A percentile compares a stretch with the other conserved stretches of the same genome.
These are phyloP conservation scores for Solanum rostratum DNA, from an alignment of 257 asterid species.

Conservation along the genomic window DNA sequence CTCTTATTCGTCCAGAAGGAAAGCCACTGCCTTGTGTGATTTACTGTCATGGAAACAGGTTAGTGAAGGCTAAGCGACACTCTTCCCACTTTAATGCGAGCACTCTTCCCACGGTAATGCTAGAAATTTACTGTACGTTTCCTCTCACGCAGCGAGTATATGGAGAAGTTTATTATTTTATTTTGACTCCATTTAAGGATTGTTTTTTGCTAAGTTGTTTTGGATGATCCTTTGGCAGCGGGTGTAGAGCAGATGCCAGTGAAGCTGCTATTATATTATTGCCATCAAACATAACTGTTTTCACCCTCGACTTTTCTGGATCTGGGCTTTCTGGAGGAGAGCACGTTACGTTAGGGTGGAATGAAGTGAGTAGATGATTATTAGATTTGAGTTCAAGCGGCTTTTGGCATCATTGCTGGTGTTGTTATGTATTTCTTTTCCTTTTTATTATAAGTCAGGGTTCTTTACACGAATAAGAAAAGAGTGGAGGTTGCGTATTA, in stretches of 20 bases:
- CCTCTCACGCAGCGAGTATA: neutral
- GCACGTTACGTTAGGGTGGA: constrained; percentile 89
- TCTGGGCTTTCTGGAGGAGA: constrained; percentile 97
- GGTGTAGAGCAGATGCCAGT: constrained; percentile 95
- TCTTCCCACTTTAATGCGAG: neutral
- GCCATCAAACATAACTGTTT: constrained; percentile 79
- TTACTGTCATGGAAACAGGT: constrained; percentile 98
- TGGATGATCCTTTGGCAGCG: constrained; percentile 38
- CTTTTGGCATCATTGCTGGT: neutral
- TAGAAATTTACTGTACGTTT: neutral
- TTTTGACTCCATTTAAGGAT: neutral
- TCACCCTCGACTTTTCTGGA: constrained; percentile 91
- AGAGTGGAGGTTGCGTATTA: too few species aligned
- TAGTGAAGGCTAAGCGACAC: constrained; percentile 5
- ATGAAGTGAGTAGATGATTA: constrained; percentile 53
- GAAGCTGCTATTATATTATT: constrained; percentile 93
- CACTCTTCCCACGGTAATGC: neutral
- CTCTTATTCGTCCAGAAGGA: constrained; percentile 57
- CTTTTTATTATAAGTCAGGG: neutral
- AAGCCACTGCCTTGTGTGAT: constrained; percentile 73
- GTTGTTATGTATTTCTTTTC: neutral
- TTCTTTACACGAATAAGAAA: neutral
- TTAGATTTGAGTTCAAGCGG: neutral
- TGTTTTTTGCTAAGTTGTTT: constrained; percentile 4
- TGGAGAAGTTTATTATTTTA: neutral